A percentile compares a stretch with the other conserved stretches of the same genome.
Evolutionary conservation across 768 basidiomycete genomes (phyloP).

Genomic region (Suillus sp.): DNA sequence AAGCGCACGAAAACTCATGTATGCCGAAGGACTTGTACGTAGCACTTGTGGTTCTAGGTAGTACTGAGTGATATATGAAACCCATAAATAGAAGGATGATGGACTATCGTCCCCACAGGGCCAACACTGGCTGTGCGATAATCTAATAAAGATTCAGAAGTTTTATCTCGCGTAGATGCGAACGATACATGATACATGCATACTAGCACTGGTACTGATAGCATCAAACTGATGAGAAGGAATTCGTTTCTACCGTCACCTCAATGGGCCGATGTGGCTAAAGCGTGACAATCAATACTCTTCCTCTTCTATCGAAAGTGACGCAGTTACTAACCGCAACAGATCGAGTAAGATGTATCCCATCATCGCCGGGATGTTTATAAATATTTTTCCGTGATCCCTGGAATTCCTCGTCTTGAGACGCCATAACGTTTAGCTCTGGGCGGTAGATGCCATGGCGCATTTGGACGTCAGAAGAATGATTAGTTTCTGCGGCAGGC

Average conservation of each 20-base stretch:
- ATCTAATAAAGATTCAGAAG: not conserved
- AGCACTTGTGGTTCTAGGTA: not conserved
- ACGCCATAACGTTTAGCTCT: not conserved
- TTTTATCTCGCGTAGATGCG: not conserved
- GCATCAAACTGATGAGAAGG: not conserved
- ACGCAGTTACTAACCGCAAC: not conserved
- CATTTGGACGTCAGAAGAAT: not conserved
- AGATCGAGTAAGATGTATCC: not conserved
- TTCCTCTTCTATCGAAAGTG: not conserved
- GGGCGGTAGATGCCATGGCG: not conserved
- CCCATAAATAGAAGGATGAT: not conserved
- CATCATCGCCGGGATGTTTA: not conserved
- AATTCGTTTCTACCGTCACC: not conserved
- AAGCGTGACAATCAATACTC: not conserved
- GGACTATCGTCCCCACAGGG: not conserved
- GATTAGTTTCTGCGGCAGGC: not conserved
- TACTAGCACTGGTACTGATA: not conserved
- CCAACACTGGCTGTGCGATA: not conserved
- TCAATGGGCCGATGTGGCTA: not conserved
- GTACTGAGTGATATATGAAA: constrained; percentile 1
- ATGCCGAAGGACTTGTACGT: not conserved
- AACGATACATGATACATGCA: not conserved
- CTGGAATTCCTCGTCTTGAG: not conserved
- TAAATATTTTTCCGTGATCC: not conserved
- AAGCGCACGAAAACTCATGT: not conserved